Conservation (phyloP, 176 grass and related monocot species). For the Pharus latifolius region DNA sequence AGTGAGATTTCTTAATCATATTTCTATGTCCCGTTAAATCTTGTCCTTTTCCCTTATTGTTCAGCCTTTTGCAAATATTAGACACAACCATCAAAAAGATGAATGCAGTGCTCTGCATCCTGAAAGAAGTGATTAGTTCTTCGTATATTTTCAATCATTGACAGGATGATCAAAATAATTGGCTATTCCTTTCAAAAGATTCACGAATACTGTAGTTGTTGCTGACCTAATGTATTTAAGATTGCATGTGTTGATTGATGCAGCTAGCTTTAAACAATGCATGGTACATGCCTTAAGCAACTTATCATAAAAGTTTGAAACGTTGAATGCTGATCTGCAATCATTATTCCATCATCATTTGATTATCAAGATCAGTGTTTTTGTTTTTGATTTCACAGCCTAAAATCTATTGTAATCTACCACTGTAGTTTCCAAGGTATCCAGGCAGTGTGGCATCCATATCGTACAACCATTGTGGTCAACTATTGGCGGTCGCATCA, state of each 20-base stretch:
- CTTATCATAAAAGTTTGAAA: background rate
- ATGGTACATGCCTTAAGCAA: background rate
- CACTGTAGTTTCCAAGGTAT: conserved; percentile 42
- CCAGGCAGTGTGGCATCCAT: conserved; percentile 44
- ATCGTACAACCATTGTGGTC: conserved; percentile 37
- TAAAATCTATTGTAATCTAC: background rate
- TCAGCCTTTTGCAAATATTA: background rate
- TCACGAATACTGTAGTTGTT: background rate
- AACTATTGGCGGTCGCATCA: conserved; percentile 55
- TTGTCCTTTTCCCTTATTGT: background rate
- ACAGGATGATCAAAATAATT: background rate
- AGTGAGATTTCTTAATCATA: background rate
- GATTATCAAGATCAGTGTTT: background rate
- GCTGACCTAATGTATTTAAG: background rate
- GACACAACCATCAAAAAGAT: background rate
- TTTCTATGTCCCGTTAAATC: background rate
- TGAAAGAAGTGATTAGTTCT: background rate
- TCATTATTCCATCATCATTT: background rate
- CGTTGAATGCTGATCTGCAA: background rate
- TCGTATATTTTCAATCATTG: background rate
- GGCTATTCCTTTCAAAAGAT: background rate
- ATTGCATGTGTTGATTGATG: background rate
- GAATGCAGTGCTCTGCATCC: background rate
- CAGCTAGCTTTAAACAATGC: background rate
- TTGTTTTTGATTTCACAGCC: background rate